Evolutionary conservation across 2,329 filamentous ascomycete species (phyloP).

Genomic region (Fusarium bactridioides): DNA sequence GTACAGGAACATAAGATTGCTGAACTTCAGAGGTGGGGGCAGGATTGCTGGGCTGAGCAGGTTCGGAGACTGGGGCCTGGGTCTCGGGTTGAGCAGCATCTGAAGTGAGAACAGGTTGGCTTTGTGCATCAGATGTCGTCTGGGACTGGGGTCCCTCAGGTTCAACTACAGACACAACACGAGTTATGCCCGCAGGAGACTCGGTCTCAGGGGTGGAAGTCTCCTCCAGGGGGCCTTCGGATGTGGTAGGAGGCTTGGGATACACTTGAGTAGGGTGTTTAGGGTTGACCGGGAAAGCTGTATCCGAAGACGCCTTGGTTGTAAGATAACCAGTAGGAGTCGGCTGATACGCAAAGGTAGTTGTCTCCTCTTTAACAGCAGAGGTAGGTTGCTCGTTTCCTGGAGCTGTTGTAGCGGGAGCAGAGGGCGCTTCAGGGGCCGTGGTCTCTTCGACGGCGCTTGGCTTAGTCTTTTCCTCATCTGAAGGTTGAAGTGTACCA

Average conservation of each 20-base stretch:
- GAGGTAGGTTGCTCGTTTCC: conserved; percentile 1
- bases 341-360: conserved; percentile 2
- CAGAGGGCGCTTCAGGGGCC: conserved; percentile 3
- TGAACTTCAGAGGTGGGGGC: conserved; percentile 9
- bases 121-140: conserved; percentile 13
- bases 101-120: conserved; percentile 16
- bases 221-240: neutral
- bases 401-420: conserved; percentile 1
- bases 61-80: conserved; percentile 4
- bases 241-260: neutral
- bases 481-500: conserved; percentile 32
- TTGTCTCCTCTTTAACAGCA: neutral
- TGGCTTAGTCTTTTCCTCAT: conserved; percentile 6
- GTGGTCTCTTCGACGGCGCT: conserved; percentile 17
- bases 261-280: conserved; percentile 7
- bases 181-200: conserved; percentile 14
- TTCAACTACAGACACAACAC: conserved; percentile 28
- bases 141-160: conserved; percentile 11
- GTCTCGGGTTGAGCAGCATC: conserved; percentile 13
- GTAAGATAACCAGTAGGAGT: conserved; percentile 11
- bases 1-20: conserved; percentile 10
- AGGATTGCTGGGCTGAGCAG: conserved; percentile 14
- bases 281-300: conserved; percentile 7
- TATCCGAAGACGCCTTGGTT: conserved; percentile 8
- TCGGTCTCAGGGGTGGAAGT: conserved; percentile 3